Base-by-base conservation (phyloP, 441 rosid species). In the Populus hybrid region DNA sequence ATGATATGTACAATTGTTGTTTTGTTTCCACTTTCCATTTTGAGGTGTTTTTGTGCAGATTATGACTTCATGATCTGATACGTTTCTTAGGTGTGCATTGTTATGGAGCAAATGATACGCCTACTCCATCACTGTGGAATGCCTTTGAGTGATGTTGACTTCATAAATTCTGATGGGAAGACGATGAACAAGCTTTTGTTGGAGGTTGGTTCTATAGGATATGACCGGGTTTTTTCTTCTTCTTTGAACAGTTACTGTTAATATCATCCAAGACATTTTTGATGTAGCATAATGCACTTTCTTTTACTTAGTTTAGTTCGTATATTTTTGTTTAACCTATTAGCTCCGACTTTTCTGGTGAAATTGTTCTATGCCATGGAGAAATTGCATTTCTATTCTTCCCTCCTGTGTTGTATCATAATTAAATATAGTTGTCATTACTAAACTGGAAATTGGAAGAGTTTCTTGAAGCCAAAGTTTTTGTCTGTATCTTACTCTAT, bases 31-130 rank as follows among this genome's bases (percentile, higher is more conserved):
- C 53, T 26, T 28, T 19, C 69, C 34, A 11, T 67, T 73, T 32
- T 69, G 40, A 40, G 9, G 35, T 38, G 69, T 23, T 35, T 28
- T 16, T 24, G 19, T 34, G 69, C 40, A 12, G 59, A 66, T 34
- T 71, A 35, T 70, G 50, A 69, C 71, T 67, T 50, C 8, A 57
- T 64, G 19, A 40, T 28, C 5, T 34, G 19, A 67, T 14, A 38
- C 77, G 32, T 79, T 80, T 77, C 57, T 68, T 73, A 95, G 99
- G 99, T 95, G 34, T 88, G 94, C 85, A 80, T 96, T 82, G 98
- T 96, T 24, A 96, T 96, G 98, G 99, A 96, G 86, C 98, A 94
- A 86, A 91, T 96, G 98, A 88, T 94, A 86, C 86, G 96, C 12
- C 80, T 96, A 72, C 98, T 96, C 78, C 98, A 96, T 79, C 64